Percentiles rank a stretch among this genome's conserved stretches.
Evolutionary conservation across 306 rosid genomes (phyloP).

Genomic region (Herpetospermum pedunculosum): DNA sequence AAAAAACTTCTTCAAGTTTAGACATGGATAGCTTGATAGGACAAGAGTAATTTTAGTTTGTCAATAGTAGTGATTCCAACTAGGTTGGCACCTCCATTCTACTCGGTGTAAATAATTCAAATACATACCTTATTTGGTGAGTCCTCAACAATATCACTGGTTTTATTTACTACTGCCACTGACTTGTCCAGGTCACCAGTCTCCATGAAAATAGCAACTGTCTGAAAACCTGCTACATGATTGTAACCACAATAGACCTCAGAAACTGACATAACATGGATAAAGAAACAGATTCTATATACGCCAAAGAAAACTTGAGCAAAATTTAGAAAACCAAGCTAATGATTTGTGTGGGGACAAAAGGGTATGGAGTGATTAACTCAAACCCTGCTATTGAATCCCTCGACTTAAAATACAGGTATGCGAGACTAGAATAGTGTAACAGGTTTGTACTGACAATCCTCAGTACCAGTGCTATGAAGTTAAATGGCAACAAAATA

Average conservation of each 20-base stretch:
- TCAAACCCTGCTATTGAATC: too few relatives aligned
- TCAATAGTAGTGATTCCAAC: not conserved
- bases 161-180: conserved; percentile 36
- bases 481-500: too few relatives aligned
- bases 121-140: conserved; percentile 75
- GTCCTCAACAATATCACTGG: conserved; percentile 60
- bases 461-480: too few relatives aligned
- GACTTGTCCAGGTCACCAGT: conserved; percentile 66
- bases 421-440: too few relatives aligned
- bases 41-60: not conserved
- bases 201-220: conserved; percentile 99
- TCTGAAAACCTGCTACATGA: conserved; percentile 99
- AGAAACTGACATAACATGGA: conserved; percentile 46
- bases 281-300: conserved; percentile 19
- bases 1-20: not conserved
- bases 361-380: not conserved
- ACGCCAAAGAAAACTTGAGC: not conserved
- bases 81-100: not conserved
- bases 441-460: too few relatives aligned
- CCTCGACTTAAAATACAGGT: too few relatives aligned
- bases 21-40: not conserved
- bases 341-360: not conserved
- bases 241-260: conserved; percentile 82
- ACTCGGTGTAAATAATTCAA: not conserved
- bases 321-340: not conserved